These are phyloP conservation scores for Fusarium sacchari DNA, from an alignment of 2,329 filamentous ascomycete species.

Conservation along the genomic window DNA sequence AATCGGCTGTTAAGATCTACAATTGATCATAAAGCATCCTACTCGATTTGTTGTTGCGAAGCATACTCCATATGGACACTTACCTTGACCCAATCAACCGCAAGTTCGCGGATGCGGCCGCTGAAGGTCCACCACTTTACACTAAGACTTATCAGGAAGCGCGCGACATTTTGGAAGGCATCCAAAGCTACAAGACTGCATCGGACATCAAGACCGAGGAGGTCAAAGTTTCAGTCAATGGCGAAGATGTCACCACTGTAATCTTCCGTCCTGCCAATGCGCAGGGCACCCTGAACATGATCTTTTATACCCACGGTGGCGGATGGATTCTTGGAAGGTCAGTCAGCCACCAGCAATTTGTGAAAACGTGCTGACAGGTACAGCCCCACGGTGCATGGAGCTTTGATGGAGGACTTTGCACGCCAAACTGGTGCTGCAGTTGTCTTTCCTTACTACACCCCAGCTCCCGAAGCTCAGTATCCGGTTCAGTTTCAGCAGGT, in stretches of 20 bases:
- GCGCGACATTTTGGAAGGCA: constrained; percentile 16
- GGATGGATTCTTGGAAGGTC: constrained; percentile 31
- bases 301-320: constrained; percentile 28
- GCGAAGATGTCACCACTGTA: neutral
- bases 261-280: constrained; percentile 10
- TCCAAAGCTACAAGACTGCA: constrained; percentile 9
- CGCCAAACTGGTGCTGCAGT: constrained; percentile 25
- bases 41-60: rapidly evolving
- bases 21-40: neutral
- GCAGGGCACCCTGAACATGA: constrained; percentile 12
- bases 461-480: constrained; percentile 24
- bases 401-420: constrained; percentile 23
- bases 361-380: neutral
- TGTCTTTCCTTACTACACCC: constrained; percentile 24
- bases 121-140: constrained; percentile 11
- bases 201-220: constrained; percentile 5
- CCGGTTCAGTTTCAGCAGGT: constrained; percentile 23
- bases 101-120: constrained; percentile 11
- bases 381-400: constrained; percentile 7
- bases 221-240: constrained; percentile 1
- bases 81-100: constrained; percentile 21
- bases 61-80: neutral
- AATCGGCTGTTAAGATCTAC: too few relatives aligned
- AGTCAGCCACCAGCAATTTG: rapidly evolving
- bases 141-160: constrained; percentile 26